phyloP scores from a whole-genome alignment of 306 rosid genomes.

The Inga oerstediana region DNA sequence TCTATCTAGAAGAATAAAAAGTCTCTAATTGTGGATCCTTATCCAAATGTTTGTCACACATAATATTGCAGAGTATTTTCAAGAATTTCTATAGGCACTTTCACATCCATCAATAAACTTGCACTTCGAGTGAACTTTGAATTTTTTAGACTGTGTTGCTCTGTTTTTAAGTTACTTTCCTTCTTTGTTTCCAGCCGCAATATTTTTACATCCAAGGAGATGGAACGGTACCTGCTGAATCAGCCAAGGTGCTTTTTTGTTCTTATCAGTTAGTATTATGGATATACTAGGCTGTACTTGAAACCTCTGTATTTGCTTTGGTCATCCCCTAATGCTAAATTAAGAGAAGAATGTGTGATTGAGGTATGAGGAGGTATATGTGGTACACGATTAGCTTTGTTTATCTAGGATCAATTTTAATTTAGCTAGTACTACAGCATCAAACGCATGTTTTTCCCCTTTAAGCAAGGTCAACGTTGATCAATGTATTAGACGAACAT shows the following conservation, averaged over 20 bases:
- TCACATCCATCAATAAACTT: background rate
- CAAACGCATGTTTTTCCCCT: background rate
- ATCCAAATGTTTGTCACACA: background rate
- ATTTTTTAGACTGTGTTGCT: background rate
- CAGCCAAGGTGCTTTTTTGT: conserved; percentile 67
- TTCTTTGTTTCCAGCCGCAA: conserved; percentile 62
- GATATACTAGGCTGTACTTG: conserved; percentile 4
- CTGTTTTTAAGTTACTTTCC: background rate
- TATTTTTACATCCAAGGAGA: conserved; percentile 88
- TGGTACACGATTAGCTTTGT: background rate
- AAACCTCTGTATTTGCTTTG: conserved; percentile 27
- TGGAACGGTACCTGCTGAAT: conserved; percentile 92
- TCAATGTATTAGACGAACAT: too few species aligned
- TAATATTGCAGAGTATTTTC: background rate
- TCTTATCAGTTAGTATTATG: conserved; percentile 12
- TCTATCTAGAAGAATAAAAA: background rate
- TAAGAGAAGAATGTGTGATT: background rate
- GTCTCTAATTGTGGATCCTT: background rate
- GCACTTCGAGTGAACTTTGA: background rate
- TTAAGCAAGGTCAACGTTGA: background rate
- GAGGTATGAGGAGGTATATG: background rate
- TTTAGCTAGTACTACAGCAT: background rate
- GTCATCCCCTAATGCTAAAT: background rate
- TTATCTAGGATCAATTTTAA: background rate
- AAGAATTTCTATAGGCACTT: background rate